Percentiles rank a stretch among this genome's conserved stretches.
Evolutionary conservation across 306 rosid genomes (phyloP).

Genomic region (Erythrophleum fordii): DNA sequence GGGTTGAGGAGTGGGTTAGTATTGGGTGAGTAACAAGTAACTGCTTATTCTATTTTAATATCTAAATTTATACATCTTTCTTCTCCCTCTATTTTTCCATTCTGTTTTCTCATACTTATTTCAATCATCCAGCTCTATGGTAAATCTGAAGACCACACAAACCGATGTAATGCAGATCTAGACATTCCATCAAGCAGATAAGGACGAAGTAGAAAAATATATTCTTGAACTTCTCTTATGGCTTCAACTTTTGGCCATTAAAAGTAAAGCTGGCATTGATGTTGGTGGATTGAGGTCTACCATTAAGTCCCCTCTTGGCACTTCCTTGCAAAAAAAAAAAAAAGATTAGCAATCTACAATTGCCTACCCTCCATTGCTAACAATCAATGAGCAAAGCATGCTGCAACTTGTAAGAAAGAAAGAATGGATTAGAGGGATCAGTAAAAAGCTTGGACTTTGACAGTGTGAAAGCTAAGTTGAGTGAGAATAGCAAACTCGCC

Average conservation of each 20-base stretch:
- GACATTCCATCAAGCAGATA: constrained; percentile 81
- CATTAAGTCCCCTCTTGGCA: constrained; percentile 38
- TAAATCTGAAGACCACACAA: constrained; percentile 47
- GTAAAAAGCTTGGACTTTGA: constrained; percentile 75
- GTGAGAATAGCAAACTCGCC: constrained; percentile 41
- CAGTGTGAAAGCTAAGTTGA: constrained; percentile 36
- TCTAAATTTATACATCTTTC: background rate
- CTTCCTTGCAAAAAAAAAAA: constrained; percentile 28
- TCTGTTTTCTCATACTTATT: constrained; percentile 1
- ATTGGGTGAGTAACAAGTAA: constrained; percentile 62
- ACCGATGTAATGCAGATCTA: constrained; percentile 62
- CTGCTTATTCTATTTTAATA: constrained; percentile 3
- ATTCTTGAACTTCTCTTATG: constrained; percentile 63
- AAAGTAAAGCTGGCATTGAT: constrained; percentile 43
- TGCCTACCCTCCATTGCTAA: constrained; percentile 25
- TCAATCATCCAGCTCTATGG: constrained; percentile 57
- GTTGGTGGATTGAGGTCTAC: constrained; percentile 42
- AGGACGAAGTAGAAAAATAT: constrained; percentile 69
- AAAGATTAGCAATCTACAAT: constrained; percentile 35
- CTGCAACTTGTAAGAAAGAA: constrained; percentile 56
- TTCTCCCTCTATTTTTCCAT: constrained; percentile 11
- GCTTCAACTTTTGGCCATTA: constrained; percentile 72
- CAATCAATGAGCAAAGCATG: constrained; percentile 62
- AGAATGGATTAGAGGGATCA: constrained; percentile 45
- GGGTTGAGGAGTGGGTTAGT: constrained; percentile 95